Evolutionary conservation across 106 monocot species (phyloP).

Genomic region (Triglochin maritima): DNA sequence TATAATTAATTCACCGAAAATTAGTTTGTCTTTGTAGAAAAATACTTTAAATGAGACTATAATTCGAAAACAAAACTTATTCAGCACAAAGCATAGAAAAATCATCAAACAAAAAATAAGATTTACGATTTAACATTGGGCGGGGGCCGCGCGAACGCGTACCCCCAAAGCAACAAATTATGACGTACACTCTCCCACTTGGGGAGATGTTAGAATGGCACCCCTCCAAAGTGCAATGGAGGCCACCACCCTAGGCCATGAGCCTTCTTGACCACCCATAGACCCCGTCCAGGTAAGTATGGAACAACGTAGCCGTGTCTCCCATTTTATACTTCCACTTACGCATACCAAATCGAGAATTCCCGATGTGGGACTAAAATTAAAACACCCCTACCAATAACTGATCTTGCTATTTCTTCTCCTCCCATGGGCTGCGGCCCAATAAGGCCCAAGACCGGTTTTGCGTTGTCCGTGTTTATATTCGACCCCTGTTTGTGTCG

Average conservation of each 20-base stretch:
- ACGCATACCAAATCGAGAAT: background rate
- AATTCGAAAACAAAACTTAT: too few species aligned
- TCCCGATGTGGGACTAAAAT: background rate
- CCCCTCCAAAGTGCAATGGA: slow-evolving; percentile 13
- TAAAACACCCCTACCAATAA: too few species aligned
- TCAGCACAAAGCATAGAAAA: too few species aligned
- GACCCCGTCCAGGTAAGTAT: slow-evolving; percentile 18
- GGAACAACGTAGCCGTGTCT: background rate
- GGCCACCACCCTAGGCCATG: slow-evolving; percentile 12
- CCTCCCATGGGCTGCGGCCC: too few species aligned
- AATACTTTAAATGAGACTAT: too few species aligned
- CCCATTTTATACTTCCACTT: background rate
- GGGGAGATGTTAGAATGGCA: slow-evolving; percentile 42
- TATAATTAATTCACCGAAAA: too few species aligned
- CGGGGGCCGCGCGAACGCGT: slow-evolving; percentile 53
- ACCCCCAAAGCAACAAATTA: slow-evolving; percentile 51
- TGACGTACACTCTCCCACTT: slow-evolving; percentile 69
- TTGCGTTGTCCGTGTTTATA: too few species aligned
- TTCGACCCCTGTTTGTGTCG: too few species aligned
- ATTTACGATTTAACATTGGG: background rate
- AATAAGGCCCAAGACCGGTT: too few species aligned
- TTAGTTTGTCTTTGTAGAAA: too few species aligned
- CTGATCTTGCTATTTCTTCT: too few species aligned
- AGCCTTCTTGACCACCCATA: slow-evolving; percentile 13
- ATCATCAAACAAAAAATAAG: too few species aligned